phyloP scores from a whole-genome alignment of 257 asterid species.

The Catharanthus roseus region DNA sequence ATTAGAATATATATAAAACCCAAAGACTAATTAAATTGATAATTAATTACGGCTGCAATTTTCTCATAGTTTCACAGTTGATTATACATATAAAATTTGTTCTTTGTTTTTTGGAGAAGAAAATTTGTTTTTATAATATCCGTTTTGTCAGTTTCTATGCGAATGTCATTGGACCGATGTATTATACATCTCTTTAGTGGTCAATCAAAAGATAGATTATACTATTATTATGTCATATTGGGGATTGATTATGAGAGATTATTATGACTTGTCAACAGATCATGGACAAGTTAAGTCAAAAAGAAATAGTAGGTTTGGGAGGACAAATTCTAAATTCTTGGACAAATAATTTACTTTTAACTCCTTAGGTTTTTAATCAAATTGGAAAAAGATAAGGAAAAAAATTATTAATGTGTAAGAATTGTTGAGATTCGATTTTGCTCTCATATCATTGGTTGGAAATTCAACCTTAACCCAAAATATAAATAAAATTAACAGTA shows the following conservation, averaged over 20 bases:
- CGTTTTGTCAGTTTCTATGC: background rate
- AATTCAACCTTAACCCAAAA: too few species aligned
- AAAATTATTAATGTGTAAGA: too few species aligned
- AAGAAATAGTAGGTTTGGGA: background rate
- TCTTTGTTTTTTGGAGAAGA: background rate
- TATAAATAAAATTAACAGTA: too few species aligned
- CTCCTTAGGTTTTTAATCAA: too few species aligned
- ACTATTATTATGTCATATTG: slow-evolving; percentile 3
- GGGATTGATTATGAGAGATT: slow-evolving; percentile 17
- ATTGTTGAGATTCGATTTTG: too few species aligned
- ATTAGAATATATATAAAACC: slow-evolving; percentile 2
- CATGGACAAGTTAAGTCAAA: slow-evolving; percentile 4
- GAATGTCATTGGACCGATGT: slow-evolving; percentile 7
- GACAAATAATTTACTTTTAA: background rate
- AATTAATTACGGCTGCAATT: slow-evolving; percentile 11
- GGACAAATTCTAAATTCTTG: background rate
- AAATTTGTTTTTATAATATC: too few species aligned
- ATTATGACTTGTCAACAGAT: slow-evolving; percentile 18
- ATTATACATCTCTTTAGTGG: slow-evolving; percentile 6
- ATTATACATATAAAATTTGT: background rate
- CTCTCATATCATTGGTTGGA: too few species aligned
- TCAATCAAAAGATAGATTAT: slow-evolving; percentile 12
- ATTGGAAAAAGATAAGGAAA: too few species aligned
- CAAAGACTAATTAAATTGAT: slow-evolving; percentile 5
- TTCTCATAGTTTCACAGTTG: slow-evolving; percentile 13